A percentile compares a stretch with the other conserved stretches of the same genome.
Conservation (phyloP, 768 basidiomycete genomes). For the Rhodotorula kratochvilovae region DNA sequence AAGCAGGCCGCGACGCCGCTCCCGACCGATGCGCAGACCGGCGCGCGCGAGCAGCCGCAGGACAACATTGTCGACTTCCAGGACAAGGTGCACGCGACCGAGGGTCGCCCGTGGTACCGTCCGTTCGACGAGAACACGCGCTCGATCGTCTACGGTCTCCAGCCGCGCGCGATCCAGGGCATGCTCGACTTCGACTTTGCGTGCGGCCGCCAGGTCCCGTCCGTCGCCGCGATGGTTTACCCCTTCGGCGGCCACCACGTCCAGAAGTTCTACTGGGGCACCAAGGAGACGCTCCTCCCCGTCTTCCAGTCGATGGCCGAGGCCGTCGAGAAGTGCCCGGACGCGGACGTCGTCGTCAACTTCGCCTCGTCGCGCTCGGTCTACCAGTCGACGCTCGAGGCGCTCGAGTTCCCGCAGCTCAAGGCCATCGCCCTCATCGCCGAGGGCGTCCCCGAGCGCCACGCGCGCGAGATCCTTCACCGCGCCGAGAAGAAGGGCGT, state of each 20-base stretch:
- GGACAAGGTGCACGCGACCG: slow-evolving; percentile 49
- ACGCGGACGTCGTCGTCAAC: slow-evolving; percentile 97
- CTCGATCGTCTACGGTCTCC: slow-evolving; percentile 95
- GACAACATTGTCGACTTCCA: slow-evolving; percentile 85
- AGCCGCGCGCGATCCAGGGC: slow-evolving; percentile 97
- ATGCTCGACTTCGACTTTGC: slow-evolving; percentile 99
- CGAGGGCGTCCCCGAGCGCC: slow-evolving; percentile 97
- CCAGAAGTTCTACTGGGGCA: slow-evolving; percentile 99
- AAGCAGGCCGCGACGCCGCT: slow-evolving; percentile 48
- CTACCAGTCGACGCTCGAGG: slow-evolving; percentile 89
- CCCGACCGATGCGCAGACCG: slow-evolving; percentile 47
- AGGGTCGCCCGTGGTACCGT: slow-evolving; percentile 67
- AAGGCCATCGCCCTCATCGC: slow-evolving; percentile 86
- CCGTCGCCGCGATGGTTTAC: slow-evolving; percentile 99
- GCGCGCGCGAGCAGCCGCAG: slow-evolving; percentile 71
- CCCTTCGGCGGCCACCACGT: slow-evolving; percentile 99
- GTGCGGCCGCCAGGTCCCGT: slow-evolving; percentile 83
- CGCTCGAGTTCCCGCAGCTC: slow-evolving; percentile 66
- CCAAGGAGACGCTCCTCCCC: slow-evolving; percentile 94
- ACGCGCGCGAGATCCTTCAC: slow-evolving; percentile 92
- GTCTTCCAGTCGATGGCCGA: slow-evolving; percentile 90
- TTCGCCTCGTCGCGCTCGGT: slow-evolving; percentile 92
- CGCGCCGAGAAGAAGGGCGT: slow-evolving; percentile 78
- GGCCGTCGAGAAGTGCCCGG: slow-evolving; percentile 87
- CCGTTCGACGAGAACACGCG: slow-evolving; percentile 92